These are phyloP conservation scores for Globisporangium rhizosaccharum DNA, from an alignment of 352 stramenopile species.

Conservation along the genomic window DNA sequence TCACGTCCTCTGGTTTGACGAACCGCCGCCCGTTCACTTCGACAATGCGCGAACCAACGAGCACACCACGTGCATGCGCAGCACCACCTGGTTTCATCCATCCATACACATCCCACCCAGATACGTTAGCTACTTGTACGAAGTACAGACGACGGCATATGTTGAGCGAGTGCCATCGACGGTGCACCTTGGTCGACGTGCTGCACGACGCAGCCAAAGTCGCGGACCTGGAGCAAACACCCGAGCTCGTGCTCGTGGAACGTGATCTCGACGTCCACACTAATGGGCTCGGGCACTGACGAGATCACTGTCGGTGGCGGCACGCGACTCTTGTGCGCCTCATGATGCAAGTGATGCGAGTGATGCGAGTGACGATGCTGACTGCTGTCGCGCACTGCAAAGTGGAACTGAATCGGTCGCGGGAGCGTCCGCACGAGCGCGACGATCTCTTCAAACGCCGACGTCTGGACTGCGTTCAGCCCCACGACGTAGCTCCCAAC, in stretches of 20 bases:
- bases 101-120: background rate
- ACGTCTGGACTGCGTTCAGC: constrained; percentile 48
- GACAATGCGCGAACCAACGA: constrained; percentile 63
- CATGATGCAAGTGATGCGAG: constrained; percentile 16
- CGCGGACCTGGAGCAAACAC: constrained; percentile 42
- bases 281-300: constrained; percentile 55
- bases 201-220: constrained; percentile 55
- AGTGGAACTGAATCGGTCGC: constrained; percentile 61
- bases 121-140: too few relatives aligned
- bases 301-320: constrained; percentile 20
- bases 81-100: constrained; percentile 26
- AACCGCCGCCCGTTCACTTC: constrained; percentile 57
- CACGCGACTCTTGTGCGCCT: too few relatives aligned
- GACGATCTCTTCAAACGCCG: constrained; percentile 73
- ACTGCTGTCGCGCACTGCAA: constrained; percentile 31
- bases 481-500: constrained; percentile 74
- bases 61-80: constrained; percentile 45
- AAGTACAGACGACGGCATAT: background rate
- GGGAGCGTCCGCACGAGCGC: constrained; percentile 39
- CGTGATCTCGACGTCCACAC: constrained; percentile 46
- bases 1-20: constrained; percentile 39
- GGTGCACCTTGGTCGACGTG: constrained; percentile 41
- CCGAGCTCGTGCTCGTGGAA: constrained; percentile 58
- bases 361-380: background rate
- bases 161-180: background rate